Evolutionary conservation across 1,284 basidiomycete species (phyloP).

Genomic region (Boletus sp.): DNA sequence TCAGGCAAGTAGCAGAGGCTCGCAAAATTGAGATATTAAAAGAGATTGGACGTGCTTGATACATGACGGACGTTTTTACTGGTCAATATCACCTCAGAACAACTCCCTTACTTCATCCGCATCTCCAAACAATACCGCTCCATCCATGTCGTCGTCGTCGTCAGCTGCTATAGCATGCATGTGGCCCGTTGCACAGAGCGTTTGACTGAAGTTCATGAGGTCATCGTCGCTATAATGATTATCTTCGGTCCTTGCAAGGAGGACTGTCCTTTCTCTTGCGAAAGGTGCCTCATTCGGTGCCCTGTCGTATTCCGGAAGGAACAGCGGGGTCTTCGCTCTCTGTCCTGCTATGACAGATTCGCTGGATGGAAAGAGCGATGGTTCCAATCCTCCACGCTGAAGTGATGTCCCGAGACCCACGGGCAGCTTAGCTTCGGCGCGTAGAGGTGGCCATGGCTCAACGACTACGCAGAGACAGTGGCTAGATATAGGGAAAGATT

Average conservation of each 20-base stretch:
- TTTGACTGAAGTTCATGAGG: conserved; percentile 72
- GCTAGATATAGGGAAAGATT: conserved; percentile 62
- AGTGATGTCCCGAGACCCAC: conserved; percentile 27
- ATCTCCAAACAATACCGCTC: conserved; percentile 70
- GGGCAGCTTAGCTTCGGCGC: conserved; percentile 37
- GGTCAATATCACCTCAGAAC: conserved; percentile 29
- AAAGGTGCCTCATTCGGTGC: conserved; percentile 37
- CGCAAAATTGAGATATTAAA: conserved; percentile 65
- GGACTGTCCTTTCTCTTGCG: conserved; percentile 28
- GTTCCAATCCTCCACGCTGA: conserved; percentile 36
- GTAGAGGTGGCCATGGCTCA: conserved; percentile 66
- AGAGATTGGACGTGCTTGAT: conserved; percentile 68
- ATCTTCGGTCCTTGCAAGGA: conserved; percentile 38
- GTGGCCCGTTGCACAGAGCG: conserved; percentile 56
- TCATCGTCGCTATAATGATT: conserved; percentile 39
- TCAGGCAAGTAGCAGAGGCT: conserved; percentile 56
- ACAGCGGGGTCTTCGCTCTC: conserved; percentile 55
- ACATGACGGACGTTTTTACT: conserved; percentile 12
- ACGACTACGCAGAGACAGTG: conserved; percentile 73
- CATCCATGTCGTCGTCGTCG: conserved; percentile 74
- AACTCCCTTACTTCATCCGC: conserved; percentile 69
- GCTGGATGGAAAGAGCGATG: conserved; percentile 30
- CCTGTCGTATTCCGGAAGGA: conserved; percentile 58
- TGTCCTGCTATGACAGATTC: conserved; percentile 11
- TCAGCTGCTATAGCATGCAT: conserved; percentile 52